phyloP scores from a whole-genome alignment of 2,329 filamentous ascomycete genomes.

The Incumbomyces lentus region DNA sequence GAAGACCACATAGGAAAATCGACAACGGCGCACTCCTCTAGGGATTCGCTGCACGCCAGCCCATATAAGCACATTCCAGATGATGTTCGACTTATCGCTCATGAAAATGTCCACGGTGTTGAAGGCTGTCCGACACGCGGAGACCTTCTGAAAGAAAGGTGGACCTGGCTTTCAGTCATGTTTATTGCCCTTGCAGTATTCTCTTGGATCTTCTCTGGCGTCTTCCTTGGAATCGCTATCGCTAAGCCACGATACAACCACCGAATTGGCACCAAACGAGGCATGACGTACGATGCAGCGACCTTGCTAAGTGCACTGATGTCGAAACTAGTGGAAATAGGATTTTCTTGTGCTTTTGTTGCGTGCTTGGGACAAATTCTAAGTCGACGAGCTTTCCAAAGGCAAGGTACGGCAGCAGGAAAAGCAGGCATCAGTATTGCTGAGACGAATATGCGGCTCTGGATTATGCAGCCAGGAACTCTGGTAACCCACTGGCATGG shows the following conservation, averaged over 20 bases:
- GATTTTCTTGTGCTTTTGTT: conserved; percentile 68
- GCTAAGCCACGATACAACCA: conserved; percentile 53
- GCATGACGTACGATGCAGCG: conserved; percentile 52
- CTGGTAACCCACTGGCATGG: conserved; percentile 60
- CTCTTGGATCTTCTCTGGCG: conserved; percentile 27
- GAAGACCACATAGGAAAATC: too few species aligned
- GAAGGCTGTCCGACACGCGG: conserved; percentile 24
- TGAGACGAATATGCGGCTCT: conserved; percentile 67
- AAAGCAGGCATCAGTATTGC: conserved; percentile 57
- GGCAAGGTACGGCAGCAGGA: conserved; percentile 30
- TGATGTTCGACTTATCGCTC: neutral
- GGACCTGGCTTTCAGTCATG: conserved; percentile 26
- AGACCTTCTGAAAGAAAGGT: conserved; percentile 23
- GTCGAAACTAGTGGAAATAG: conserved; percentile 67
- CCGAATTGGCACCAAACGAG: conserved; percentile 43
- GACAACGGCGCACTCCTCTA: neutral
- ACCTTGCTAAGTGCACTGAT: conserved; percentile 57
- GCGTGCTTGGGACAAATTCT: conserved; percentile 64
- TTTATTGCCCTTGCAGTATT: conserved; percentile 30
- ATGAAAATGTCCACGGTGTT: conserved; percentile 1
- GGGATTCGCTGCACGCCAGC: neutral
- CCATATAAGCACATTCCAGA: neutral
- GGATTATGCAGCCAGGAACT: conserved; percentile 63
- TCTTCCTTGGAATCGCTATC: conserved; percentile 57
- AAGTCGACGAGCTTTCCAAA: conserved; percentile 56